Conservation (phyloP, 139 green algal species). For the Chlorella sp. region DNA sequence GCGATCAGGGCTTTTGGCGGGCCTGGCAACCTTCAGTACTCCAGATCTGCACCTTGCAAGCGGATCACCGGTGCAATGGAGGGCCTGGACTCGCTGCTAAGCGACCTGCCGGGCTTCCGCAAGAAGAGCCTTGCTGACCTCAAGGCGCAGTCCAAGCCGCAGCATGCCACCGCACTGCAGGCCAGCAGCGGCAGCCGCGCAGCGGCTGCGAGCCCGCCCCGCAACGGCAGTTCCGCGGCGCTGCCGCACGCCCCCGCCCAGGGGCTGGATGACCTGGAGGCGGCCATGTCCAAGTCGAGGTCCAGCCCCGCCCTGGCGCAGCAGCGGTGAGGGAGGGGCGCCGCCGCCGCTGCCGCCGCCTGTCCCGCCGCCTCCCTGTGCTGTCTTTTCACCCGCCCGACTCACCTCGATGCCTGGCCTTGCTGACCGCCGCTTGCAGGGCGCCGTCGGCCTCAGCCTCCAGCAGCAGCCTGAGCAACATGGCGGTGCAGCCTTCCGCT, state of each 20-base stretch:
- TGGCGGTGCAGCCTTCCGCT: neutral
- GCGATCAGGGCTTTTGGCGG: neutral
- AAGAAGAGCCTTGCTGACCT: slow-evolving; percentile 28
- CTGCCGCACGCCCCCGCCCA: neutral
- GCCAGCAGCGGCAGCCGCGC: neutral
- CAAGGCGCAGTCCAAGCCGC: neutral
- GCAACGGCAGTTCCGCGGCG: slow-evolving; percentile 7
- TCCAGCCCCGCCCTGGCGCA: slow-evolving; percentile 3
- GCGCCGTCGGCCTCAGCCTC: neutral
- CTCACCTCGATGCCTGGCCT: neutral
- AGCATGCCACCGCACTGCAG: neutral
- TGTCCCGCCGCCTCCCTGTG: neutral
- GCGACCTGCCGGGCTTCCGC: slow-evolving; percentile 7
- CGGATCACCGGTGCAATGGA: neutral
- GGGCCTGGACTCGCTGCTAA: slow-evolving; percentile 27
- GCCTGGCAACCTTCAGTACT: too few relatives aligned
- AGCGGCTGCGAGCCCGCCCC: neutral
- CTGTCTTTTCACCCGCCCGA: neutral
- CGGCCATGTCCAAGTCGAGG: neutral
- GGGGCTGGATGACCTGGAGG: slow-evolving; percentile 7
- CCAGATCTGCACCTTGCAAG: too few relatives aligned
- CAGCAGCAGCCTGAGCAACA: neutral
- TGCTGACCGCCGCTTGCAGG: neutral
- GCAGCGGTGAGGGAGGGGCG: neutral
- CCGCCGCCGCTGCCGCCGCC: neutral